These are phyloP conservation scores for Annona squamosa DNA, from an alignment of 164 flowering plant genomes.

Conservation along the genomic window DNA sequence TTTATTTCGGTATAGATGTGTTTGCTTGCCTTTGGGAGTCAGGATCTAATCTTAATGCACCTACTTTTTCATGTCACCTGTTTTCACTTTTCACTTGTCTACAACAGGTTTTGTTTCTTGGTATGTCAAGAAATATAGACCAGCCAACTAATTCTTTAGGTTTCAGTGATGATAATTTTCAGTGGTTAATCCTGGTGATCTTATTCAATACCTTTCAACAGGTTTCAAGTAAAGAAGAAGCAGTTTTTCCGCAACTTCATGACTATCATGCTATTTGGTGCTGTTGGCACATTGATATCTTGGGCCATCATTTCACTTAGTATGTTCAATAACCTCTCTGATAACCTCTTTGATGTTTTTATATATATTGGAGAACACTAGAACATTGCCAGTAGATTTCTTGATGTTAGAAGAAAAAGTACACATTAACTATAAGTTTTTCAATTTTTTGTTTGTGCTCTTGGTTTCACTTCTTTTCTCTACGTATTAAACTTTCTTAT, in stretches of 20 bases:
- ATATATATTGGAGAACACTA: too few species aligned
- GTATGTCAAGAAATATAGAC: background rate
- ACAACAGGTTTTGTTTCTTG: too few species aligned
- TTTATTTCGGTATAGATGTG: too few species aligned
- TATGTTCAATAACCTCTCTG: slow-evolving; percentile 14
- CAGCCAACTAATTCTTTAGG: background rate
- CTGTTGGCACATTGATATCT: slow-evolving; percentile 71
- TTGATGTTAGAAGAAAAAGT: too few species aligned
- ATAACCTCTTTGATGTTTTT: background rate
- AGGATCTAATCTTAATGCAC: too few species aligned
- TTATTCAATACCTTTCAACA: slow-evolving; percentile 10
- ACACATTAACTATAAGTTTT: too few species aligned
- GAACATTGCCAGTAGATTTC: too few species aligned
- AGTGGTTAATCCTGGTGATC: background rate
- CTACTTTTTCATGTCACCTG: too few species aligned
- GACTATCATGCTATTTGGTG: slow-evolving; percentile 68
- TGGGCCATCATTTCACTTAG: slow-evolving; percentile 50
- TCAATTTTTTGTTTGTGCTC: background rate
- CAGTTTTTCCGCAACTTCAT: slow-evolving; percentile 72
- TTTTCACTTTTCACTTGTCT: too few species aligned
- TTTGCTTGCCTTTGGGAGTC: too few species aligned
- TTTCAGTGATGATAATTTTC: background rate
- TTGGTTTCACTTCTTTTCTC: background rate
- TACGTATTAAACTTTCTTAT: background rate
- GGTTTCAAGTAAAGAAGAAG: slow-evolving; percentile 76